Evolutionary conservation across 768 basidiomycete genomes (phyloP).

Genomic region (Auriscalpium orientale): DNA sequence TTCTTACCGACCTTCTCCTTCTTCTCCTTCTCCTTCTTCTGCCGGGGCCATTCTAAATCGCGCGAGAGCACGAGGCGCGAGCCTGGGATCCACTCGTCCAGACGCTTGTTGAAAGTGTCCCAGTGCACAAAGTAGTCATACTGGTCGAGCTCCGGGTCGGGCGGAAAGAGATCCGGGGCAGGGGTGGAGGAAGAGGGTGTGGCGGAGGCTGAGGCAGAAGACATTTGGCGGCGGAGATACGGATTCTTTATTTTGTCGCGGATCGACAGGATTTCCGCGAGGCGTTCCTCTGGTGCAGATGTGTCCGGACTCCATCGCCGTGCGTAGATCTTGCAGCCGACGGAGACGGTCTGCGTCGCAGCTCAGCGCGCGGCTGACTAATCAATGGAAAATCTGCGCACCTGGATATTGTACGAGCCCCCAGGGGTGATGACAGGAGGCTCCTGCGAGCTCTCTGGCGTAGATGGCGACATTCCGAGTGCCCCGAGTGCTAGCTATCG

Average conservation of each 20-base stretch:
- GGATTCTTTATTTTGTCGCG: slow-evolving; percentile 73
- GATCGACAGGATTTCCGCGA: slow-evolving; percentile 93
- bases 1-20: slow-evolving; percentile 49
- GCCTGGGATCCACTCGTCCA: slow-evolving; percentile 95
- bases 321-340: slow-evolving; percentile 95
- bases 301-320: slow-evolving; percentile 71
- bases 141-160: slow-evolving; percentile 60
- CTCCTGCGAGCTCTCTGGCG: slow-evolving; percentile 26
- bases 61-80: slow-evolving; percentile 75
- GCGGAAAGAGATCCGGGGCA: slow-evolving; percentile 34
- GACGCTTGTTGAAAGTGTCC: slow-evolving; percentile 97
- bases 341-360: slow-evolving; percentile 62
- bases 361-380: slow-evolving; percentile 11
- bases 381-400: slow-evolving; percentile 29
- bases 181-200: slow-evolving; percentile 7
- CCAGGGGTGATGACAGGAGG: slow-evolving; percentile 67
- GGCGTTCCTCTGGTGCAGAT: slow-evolving; percentile 68
- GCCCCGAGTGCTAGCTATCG: neutral
- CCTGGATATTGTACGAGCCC: slow-evolving; percentile 72
- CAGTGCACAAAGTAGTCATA: slow-evolving; percentile 97
- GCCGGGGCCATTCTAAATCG: slow-evolving; percentile 95
- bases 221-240: slow-evolving; percentile 41
- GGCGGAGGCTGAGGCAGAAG: slow-evolving; percentile 25
- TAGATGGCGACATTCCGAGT: slow-evolving; percentile 11
- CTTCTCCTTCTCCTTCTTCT: slow-evolving; percentile 59